A percentile compares a stretch with the other conserved stretches of the same genome.
Evolutionary conservation across 2,329 filamentous ascomycete genomes (phyloP).

Genomic region (Orbilia blumenaviensis): DNA sequence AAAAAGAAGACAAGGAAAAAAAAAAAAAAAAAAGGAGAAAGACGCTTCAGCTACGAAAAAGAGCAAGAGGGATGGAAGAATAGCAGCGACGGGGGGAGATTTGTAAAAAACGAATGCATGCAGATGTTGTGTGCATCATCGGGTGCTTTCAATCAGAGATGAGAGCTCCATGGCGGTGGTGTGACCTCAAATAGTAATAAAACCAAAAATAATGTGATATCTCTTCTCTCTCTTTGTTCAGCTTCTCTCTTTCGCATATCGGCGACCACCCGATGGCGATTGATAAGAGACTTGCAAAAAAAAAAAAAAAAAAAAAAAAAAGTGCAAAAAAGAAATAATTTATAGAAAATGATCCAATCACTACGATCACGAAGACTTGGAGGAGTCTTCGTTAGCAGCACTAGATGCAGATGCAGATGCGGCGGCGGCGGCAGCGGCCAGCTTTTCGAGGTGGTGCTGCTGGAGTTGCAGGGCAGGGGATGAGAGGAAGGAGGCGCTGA

Average conservation of each 20-base stretch:
- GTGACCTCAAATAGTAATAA: not conserved
- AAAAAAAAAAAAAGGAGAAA: not conserved
- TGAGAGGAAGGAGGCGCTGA: slow-evolving; percentile 10
- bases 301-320: too few species aligned
- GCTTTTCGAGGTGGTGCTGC: slow-evolving; percentile 40
- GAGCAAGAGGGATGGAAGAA: too few species aligned
- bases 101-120: slow-evolving; percentile 30
- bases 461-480: slow-evolving; percentile 38
- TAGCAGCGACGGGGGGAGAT: too few species aligned
- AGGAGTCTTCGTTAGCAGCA: slow-evolving; percentile 56
- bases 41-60: too few species aligned
- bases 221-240: not conserved
- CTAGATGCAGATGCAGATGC: slow-evolving; percentile 38
- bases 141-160: slow-evolving; percentile 46
- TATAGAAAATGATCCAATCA: too few species aligned
- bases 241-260: not conserved
- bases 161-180: slow-evolving; percentile 9
- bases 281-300: not conserved
- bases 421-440: slow-evolving; percentile 59
- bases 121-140: slow-evolving; percentile 55
- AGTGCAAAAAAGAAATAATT: too few species aligned
- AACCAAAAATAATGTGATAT: slow-evolving; percentile 5
- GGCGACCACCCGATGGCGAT: not conserved
- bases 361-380: slow-evolving; percentile 52
- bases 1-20: too few species aligned